Percentiles rank a stretch among this genome's conserved stretches.
Conservation (phyloP, 176 grass and related monocot species). For the Triticum urartu region DNA sequence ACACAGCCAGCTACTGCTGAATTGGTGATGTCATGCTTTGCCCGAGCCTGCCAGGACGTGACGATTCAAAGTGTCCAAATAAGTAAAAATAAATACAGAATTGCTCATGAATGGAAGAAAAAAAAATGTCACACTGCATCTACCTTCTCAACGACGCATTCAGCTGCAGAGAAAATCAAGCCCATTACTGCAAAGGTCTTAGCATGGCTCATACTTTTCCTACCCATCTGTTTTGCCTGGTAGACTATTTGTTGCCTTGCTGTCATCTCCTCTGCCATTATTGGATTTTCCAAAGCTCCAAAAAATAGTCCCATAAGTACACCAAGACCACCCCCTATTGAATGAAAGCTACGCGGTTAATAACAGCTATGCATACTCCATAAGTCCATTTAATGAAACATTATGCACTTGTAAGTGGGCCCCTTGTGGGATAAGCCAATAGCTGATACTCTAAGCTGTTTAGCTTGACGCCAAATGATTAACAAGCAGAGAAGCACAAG, state of each 20-base stretch:
- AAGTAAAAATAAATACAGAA: neutral
- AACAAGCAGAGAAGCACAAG: neutral
- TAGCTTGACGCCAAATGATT: constrained; percentile 20
- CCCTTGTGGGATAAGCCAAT: neutral
- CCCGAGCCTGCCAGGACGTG: constrained; percentile 58
- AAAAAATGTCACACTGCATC: neutral
- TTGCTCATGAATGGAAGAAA: neutral
- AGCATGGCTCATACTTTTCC: constrained; percentile 73
- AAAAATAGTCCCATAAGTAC: constrained; percentile 87
- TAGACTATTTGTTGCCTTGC: constrained; percentile 79
- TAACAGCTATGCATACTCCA: constrained; percentile 14
- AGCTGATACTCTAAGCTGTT: neutral
- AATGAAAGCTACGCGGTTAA: constrained; percentile 32
- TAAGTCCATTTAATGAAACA: neutral
- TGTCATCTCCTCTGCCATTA: constrained; percentile 69
- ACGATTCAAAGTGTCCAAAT: constrained; percentile 3
- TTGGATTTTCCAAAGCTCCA: constrained; percentile 88
- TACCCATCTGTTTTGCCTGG: constrained; percentile 89
- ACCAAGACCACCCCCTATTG: constrained; percentile 83
- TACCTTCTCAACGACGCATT: constrained; percentile 91
- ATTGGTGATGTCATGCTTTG: constrained; percentile 93
- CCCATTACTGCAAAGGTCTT: constrained; percentile 96
- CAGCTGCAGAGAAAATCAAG: constrained; percentile 84
- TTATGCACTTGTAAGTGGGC: neutral
- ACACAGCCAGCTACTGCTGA: constrained; percentile 83